Base-by-base conservation (phyloP, 2,329 filamentous ascomycete genomes). In the Xylariaceae sp. region DNA sequence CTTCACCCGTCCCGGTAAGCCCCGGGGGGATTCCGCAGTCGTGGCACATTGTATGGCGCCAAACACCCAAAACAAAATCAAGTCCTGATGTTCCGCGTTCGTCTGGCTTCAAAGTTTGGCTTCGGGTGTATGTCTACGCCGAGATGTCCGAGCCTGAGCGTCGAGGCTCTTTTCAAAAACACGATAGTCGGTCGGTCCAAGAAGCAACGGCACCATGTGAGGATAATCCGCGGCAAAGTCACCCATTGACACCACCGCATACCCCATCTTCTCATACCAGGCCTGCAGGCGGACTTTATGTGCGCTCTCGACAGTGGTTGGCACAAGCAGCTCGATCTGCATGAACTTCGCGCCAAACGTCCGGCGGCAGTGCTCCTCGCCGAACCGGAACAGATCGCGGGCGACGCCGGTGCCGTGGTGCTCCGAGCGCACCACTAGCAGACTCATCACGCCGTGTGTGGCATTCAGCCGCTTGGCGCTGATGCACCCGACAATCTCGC, bases 201-300 rank as follows among this genome's bases (percentile, higher is more conserved):
- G 37, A 5, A 53, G 51, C 19, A 53, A 18, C 32, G 51, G 51
- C 21, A 53, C 30, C 51, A 48, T 48, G 34, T 53, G 45, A 7
- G 51, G 51, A 29, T 53, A 53, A 30, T 53, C 51, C n/a, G 51
- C 51, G n/a, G 18, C 51, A 19, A 53, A 53, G 19, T 53, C 51
- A 6, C 51, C 51, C 21, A 22, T 45, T 5, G 51, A 12, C 21
- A 49, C 51, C 32, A 53, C 10, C 39, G 36, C 40, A 37, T 53
- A 53, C 12, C 51, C 51, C 40, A 53, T 37, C 22, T 29, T 48
- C 45, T 53, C 46, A 30, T 53, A 53, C 51, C 51, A 53, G 21
- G 39, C 7, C 51, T 53, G 45, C 18, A 53, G 32, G 21, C 51
- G 51, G 21, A 45, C 32, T 19, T 53, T 53, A 32, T 53, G 51